Percentiles rank a stretch among this genome's conserved stretches.
phyloP scores from a whole-genome alignment of 2,329 filamentous ascomycete species.

The Ceratocystiopsis minuta region DNA sequence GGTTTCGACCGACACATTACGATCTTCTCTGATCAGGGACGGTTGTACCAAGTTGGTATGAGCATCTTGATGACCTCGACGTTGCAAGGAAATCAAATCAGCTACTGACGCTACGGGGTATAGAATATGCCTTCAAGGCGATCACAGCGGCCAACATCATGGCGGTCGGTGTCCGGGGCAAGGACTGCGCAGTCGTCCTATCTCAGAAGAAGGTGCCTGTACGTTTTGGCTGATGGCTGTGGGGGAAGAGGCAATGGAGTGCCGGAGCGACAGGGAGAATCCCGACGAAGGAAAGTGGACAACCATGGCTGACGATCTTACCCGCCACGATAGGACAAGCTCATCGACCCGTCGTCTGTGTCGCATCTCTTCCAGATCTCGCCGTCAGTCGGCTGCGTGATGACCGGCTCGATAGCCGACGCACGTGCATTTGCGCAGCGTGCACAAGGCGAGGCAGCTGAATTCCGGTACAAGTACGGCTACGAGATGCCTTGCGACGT shows the following conservation, averaged over 20 bases:
- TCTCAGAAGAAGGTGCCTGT: slow-evolving; percentile 99
- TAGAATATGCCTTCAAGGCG: slow-evolving; percentile 99
- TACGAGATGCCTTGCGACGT: slow-evolving; percentile 99
- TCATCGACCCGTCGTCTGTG: slow-evolving; percentile 93
- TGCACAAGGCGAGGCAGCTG: slow-evolving; percentile 85
- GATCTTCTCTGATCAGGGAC: slow-evolving; percentile 97
- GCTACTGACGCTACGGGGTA: slow-evolving; percentile 2
- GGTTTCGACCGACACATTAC: slow-evolving; percentile 98
- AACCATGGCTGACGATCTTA: no score
- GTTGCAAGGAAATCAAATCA: neutral
- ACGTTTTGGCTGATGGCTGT: slow-evolving; percentile 22
- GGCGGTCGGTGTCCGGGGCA: slow-evolving; percentile 86
- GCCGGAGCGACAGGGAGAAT: no score
- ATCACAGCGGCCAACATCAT: slow-evolving; percentile 99
- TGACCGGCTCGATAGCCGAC: slow-evolving; percentile 97
- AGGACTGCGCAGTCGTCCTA: slow-evolving; percentile 90
- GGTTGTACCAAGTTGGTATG: slow-evolving; percentile 97
- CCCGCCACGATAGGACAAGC: slow-evolving; percentile 59
- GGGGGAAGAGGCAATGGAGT: neutral
- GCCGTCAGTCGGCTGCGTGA: slow-evolving; percentile 89
- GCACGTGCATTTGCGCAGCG: slow-evolving; percentile 83
- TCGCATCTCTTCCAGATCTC: slow-evolving; percentile 96
- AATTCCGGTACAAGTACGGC: slow-evolving; percentile 96
- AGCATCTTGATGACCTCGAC: neutral
- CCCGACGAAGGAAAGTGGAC: no score